Evolutionary conservation across 768 basidiomycete species (phyloP).

Genomic region (Cystobasidium ongulense): DNA sequence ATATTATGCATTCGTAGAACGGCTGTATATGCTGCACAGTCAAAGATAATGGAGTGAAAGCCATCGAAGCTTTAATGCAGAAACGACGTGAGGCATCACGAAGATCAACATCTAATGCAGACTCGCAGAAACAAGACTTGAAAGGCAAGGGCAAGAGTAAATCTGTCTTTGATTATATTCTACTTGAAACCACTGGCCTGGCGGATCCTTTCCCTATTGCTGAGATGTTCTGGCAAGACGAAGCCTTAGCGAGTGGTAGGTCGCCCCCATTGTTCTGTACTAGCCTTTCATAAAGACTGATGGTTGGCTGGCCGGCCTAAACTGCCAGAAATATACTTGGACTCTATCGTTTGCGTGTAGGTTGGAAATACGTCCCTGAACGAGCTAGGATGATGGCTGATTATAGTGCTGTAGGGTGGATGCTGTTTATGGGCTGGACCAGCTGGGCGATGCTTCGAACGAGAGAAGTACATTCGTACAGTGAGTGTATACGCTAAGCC

Average conservation of each 20-base stretch:
- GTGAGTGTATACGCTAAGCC: constrained; percentile 47
- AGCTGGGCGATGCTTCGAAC: constrained; percentile 72
- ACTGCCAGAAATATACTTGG: constrained; percentile 47
- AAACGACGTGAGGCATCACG: constrained; percentile 11
- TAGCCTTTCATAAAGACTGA: background rate
- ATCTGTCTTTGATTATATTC: constrained; percentile 85
- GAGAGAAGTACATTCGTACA: constrained; percentile 62
- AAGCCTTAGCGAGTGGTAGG: constrained; percentile 46
- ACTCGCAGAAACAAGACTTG: constrained; percentile 55
- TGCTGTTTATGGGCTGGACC: constrained; percentile 50
- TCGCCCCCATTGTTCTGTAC: background rate
- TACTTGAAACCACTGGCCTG: constrained; percentile 72
- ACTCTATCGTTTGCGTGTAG: constrained; percentile 77
- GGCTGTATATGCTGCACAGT: constrained; percentile 98
- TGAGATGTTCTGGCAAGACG: constrained; percentile 48
- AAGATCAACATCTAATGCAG: background rate
- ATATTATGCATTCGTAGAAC: constrained; percentile 44
- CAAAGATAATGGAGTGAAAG: constrained; percentile 83
- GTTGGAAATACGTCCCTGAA: background rate
- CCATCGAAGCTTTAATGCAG: constrained; percentile 58
- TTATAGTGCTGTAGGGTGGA: constrained; percentile 44
- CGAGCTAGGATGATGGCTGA: constrained; percentile 55
- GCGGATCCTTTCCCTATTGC: constrained; percentile 40
- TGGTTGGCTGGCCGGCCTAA: no score
- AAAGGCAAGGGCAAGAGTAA: constrained; percentile 50